A percentile compares a stretch with the other conserved stretches of the same genome.
Conservation (phyloP, 805 yeast species). For the Candida namnaoensis region DNA sequence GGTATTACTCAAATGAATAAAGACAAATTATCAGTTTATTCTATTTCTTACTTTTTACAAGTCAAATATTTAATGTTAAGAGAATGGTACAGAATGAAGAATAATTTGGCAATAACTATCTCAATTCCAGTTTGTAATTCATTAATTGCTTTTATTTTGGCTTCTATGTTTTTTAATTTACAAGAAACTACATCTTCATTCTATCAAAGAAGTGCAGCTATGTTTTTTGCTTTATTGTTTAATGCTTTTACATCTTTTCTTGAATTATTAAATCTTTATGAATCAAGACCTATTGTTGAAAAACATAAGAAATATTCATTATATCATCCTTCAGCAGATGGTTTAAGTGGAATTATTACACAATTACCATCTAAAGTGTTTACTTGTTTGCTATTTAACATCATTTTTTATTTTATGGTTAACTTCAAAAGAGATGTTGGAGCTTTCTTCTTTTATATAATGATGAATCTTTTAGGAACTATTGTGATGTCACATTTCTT, state of each 20-base stretch:
- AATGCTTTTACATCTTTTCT: slow-evolving; percentile 53
- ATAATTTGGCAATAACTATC: slow-evolving; percentile 37
- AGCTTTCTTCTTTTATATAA: slow-evolving; percentile 41
- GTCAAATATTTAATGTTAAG: slow-evolving; percentile 36
- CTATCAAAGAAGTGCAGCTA: slow-evolving; percentile 49
- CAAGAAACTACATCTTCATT: slow-evolving; percentile 33
- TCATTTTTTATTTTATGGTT: slow-evolving; percentile 43
- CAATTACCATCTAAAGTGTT: slow-evolving; percentile 43
- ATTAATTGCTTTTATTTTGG: slow-evolving; percentile 43
- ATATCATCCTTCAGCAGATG: slow-evolving; percentile 54
- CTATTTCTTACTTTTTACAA: slow-evolving; percentile 44
- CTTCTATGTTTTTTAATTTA: slow-evolving; percentile 52
- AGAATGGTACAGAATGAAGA: slow-evolving; percentile 38
- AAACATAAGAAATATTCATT: slow-evolving; percentile 49
- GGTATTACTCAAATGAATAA: background rate
- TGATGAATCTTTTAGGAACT: slow-evolving; percentile 34
- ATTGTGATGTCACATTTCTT: slow-evolving; percentile 47
- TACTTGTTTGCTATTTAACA: slow-evolving; percentile 36
- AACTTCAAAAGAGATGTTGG: slow-evolving; percentile 45
- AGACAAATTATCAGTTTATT: slow-evolving; percentile 36
- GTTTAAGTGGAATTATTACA: slow-evolving; percentile 40
- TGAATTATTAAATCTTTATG: slow-evolving; percentile 47
- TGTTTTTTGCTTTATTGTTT: slow-evolving; percentile 60
- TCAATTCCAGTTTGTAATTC: slow-evolving; percentile 35
- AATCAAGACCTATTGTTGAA: slow-evolving; percentile 49